Conservation (phyloP, 176 grass and related monocot genomes). For the Zea mays region Zm-B73-REFERENCE-NAM-5.0 NC_050103.1:46447501-46448000, state of each 20-base stretch:
- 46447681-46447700: background rate
- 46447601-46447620: slow-evolving; percentile 47
- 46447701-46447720: background rate
- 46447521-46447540: slow-evolving; percentile 1
- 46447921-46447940: background rate
- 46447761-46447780: slow-evolving; percentile 58
- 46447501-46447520: slow-evolving; percentile 60
- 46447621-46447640: slow-evolving; percentile 35
- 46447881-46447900: slow-evolving; percentile 52
- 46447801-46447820: slow-evolving; percentile 74
- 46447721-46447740: slow-evolving; percentile 30
- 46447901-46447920: slow-evolving; percentile 30
- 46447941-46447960: slow-evolving; percentile 19
- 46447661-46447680: slow-evolving; percentile 65
- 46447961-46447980: background rate
- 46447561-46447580: slow-evolving; percentile 47
- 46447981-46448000: background rate
- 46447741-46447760: slow-evolving; percentile 32
- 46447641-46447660: background rate
- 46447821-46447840: slow-evolving; percentile 52
- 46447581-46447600: slow-evolving; percentile 50
- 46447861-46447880: slow-evolving; percentile 25
- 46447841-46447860: background rate
- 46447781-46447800: slow-evolving; percentile 60
- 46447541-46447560: slow-evolving; percentile 17